Base-by-base conservation (phyloP, 2,329 filamentous ascomycete species). In the Botrytis sinoallii region DNA sequence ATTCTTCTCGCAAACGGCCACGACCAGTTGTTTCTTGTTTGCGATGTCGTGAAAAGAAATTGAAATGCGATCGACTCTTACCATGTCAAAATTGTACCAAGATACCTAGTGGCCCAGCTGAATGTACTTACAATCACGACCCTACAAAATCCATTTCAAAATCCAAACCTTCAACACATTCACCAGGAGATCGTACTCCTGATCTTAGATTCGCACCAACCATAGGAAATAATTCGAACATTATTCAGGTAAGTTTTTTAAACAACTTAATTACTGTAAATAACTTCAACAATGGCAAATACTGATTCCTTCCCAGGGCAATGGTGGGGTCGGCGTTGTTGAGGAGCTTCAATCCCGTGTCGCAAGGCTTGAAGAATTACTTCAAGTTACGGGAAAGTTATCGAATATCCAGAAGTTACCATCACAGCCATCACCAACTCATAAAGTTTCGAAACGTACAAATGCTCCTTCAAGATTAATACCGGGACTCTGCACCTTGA, bases 11-110 rank as follows among this genome's bases (percentile, higher is more conserved):
- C n/a, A 72, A 72, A 48, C 69, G 79, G 69, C 55, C 80, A 74
- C 61, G 79, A 72, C 46, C 77, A 72, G 70, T 79, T n/a, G 79
- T 86, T 65, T 85, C 84, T 55, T 92, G 90, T 78, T 84, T 88
- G 8, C 84, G 85, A n/a, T 92, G 90, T 77, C 88, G 90, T 74
- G 86, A 88, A 75, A 86, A 88, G 75, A 91, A 91, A 79, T 83
- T 90, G 63, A 89, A 87, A 76, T 91, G 89, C 81, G 85, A 89
- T 78, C 86, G 87, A 75, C 82, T 83, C 52, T 83, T 85, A 74
- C 89, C 89, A 8, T 91, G 89, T 79, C 80, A 82, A 10, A 85
- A 87, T 73, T 90, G 89, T 69, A 73, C 40, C 14, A 72, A 67
- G 44, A 67, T 44, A 22, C 57, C 52, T 9, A 40, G 57, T 60